Base-by-base conservation (phyloP, 139 green algal genomes). In the Chlorokybus atmophyticus region DNA sequence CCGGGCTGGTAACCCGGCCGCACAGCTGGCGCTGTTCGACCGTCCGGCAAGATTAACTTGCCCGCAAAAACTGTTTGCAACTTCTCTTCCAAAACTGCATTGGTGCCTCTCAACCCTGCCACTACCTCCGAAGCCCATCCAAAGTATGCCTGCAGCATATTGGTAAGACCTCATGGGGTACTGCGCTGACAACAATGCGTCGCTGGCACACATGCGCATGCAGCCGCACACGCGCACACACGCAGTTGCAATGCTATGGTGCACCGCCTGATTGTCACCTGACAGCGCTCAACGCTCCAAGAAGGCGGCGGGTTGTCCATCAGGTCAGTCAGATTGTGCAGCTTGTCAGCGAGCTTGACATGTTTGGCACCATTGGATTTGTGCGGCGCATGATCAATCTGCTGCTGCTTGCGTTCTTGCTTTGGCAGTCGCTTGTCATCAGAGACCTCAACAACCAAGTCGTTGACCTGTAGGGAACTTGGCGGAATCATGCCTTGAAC, bases 71-170 rank as follows among this genome's bases (percentile, higher is more conserved):
- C 35, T 21, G 10, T 14, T 14, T 44, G 35, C 35, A 44, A 44
- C 35, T 10, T 21, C 14, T 44, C 14, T 44, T 44, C 35, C 35
- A 44, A 14, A 14, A 14, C 10, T 44, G 35, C 10, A 14, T 44
- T 44, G 10, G 14, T 14, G 10, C 35, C 35, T 44, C 10, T 21
- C 35, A 44, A 14, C 10, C 35, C 35, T 14, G 10, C 10, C 10
- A 44, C 35, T 14, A 44, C 35, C 35, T 44, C 35, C 14, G 35
- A 44, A 10, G 35, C 35, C 35, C 35, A 44, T 10, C 35, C 35
- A 44, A 44, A 44, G 35, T 44, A 44, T 10, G 35, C 35, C 35
- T 44, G 35, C n/a, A n/a, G n/a, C n/a, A n/a, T n/a, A n/a, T n/a
- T n/a, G n/a, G n/a, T n/a, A n/a, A n/a, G n/a, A n/a, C n/a, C n/a